These are phyloP conservation scores for Metschnikowia lochheadii DNA, from an alignment of 805 yeast species.

Conservation along the genomic window DNA sequence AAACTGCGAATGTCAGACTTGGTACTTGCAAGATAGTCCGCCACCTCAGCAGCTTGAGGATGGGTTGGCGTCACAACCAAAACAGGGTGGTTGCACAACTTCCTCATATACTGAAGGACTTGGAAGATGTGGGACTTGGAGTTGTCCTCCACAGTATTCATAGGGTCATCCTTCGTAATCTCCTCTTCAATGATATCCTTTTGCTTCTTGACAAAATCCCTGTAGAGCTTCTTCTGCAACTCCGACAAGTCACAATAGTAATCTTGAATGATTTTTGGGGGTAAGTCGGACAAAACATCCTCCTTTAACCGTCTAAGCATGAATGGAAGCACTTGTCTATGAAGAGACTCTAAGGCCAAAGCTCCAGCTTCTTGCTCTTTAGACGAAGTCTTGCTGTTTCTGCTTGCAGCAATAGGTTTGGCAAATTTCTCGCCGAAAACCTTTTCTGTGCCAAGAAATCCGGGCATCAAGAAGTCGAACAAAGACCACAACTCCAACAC, in stretches of 20 bases:
- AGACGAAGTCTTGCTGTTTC: slow-evolving; percentile 82
- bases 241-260: slow-evolving; percentile 95
- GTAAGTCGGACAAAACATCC: slow-evolving; percentile 91
- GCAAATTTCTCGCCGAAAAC: slow-evolving; percentile 92
- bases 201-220: slow-evolving; percentile 84
- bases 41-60: slow-evolving; percentile 75
- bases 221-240: slow-evolving; percentile 80
- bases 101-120: slow-evolving; percentile 95
- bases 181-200: slow-evolving; percentile 67
- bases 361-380: slow-evolving; percentile 98
- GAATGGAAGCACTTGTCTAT: slow-evolving; percentile 94
- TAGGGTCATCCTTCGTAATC: slow-evolving; percentile 34
- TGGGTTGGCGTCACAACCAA: slow-evolving; percentile 78
- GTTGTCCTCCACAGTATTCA: slow-evolving; percentile 38
- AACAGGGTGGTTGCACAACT: slow-evolving; percentile 94
- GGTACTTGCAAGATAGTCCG: slow-evolving; percentile 52
- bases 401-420: slow-evolving; percentile 93
- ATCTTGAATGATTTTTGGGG: slow-evolving; percentile 98
- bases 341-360: slow-evolving; percentile 89
- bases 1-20: slow-evolving; percentile 64
- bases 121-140: slow-evolving; percentile 93
- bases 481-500: slow-evolving; percentile 96
- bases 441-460: slow-evolving; percentile 93
- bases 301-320: slow-evolving; percentile 94
- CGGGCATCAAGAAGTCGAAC: slow-evolving; percentile 98